These are phyloP conservation scores for Wickerhamiella parazyma DNA, from an alignment of 805 yeast species.

Conservation along the genomic window DNA sequence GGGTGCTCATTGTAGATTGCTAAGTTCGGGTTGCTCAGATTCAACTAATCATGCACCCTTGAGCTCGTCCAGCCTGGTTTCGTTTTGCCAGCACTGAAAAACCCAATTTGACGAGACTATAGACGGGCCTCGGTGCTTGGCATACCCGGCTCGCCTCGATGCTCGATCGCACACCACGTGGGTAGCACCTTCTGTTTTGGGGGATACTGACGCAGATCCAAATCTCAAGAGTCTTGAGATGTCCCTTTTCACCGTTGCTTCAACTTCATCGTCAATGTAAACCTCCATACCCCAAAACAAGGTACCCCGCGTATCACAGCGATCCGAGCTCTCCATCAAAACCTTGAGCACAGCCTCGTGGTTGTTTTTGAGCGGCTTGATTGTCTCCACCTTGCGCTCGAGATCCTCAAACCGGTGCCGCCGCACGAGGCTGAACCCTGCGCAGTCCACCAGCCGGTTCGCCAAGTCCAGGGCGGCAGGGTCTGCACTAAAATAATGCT, in stretches of 20 bases:
- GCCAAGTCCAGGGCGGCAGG: constrained; percentile 21
- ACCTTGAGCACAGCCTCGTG: background rate
- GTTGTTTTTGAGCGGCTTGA: constrained; percentile 1
- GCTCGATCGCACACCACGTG: constrained; percentile 6
- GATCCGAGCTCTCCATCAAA: background rate
- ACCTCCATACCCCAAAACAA: constrained; percentile 2
- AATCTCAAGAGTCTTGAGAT: background rate
- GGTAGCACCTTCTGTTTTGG: background rate
- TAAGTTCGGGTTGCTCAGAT: background rate
- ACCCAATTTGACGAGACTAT: constrained; percentile 6
- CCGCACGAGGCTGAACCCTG: constrained; percentile 47
- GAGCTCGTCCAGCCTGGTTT: constrained; percentile 8
- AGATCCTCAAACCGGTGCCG: constrained; percentile 22
- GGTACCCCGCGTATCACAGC: constrained; percentile 1
- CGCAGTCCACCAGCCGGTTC: constrained; percentile 34
- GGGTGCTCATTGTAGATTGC: constrained; percentile 11
- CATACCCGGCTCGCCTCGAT: background rate
- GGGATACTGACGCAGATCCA: background rate
- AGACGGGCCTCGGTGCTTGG: constrained; percentile 5
- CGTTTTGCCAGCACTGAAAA: constrained; percentile 2
- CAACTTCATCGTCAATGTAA: constrained; percentile 1
- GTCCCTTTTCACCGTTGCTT: background rate
- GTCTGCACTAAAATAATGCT: constrained; percentile 35
- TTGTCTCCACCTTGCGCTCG: constrained; percentile 12
- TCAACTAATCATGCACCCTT: background rate